Evolutionary conservation across 495 filamentous ascomycete species (phyloP).

Genomic region (Clohesyomyces aquaticus): DNA sequence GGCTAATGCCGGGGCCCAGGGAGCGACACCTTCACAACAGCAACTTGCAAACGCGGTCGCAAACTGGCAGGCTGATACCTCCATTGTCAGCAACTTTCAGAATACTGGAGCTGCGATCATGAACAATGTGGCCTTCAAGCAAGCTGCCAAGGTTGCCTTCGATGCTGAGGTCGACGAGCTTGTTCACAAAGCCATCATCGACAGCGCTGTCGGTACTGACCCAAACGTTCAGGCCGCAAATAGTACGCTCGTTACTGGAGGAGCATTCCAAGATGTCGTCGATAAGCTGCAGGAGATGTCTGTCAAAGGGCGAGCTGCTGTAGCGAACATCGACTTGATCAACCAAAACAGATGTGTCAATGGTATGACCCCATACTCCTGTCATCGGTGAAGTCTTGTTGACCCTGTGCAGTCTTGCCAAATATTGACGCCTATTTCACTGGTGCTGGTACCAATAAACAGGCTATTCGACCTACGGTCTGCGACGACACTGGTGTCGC

Average conservation of each 20-base stretch:
- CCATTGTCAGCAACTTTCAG: conserved; percentile 34
- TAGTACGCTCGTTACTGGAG: conserved; percentile 31
- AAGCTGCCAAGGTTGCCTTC: conserved; percentile 31
- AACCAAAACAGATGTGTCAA: conserved; percentile 36
- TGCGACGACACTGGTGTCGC: conserved; percentile 27
- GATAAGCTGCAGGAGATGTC: conserved; percentile 38
- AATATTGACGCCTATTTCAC: conserved; percentile 35
- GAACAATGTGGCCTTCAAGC: conserved; percentile 28
- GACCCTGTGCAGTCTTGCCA: conserved; percentile 16
- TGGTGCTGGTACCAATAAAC: conserved; percentile 7
- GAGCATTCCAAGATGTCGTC: conserved; percentile 37
- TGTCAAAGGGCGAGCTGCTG: conserved; percentile 22
- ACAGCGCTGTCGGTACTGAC: conserved; percentile 9
- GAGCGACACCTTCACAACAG: conserved; percentile 4
- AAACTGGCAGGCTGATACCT: conserved; percentile 38
- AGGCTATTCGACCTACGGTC: conserved; percentile 18
- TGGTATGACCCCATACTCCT: conserved; percentile 7
- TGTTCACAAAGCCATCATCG: conserved; percentile 36
- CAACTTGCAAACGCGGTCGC: conserved; percentile 27
- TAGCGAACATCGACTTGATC: conserved; percentile 33
- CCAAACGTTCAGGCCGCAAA: conserved; percentile 29
- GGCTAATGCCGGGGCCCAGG: conserved; percentile 9
- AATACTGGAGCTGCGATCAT: conserved; percentile 25
- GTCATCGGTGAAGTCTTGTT: not conserved
- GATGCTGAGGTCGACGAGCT: conserved; percentile 39